Evolutionary conservation across 768 basidiomycete genomes (phyloP).

Genomic region (Auricularia heimuer): DNA sequence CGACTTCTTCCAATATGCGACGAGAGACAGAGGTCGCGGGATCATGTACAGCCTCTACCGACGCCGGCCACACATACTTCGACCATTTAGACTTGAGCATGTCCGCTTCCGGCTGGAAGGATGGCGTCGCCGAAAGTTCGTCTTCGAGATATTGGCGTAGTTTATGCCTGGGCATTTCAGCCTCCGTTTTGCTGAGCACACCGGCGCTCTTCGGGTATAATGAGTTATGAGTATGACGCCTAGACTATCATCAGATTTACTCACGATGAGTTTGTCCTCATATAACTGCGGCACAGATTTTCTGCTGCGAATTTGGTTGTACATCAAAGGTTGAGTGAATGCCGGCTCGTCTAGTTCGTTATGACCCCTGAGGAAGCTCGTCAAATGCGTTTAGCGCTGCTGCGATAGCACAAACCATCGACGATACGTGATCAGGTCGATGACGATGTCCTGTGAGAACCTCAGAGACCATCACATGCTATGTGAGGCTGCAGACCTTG

Average conservation of each 20-base stretch:
- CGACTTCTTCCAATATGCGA: constrained; percentile 46
- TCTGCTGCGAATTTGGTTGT: constrained; percentile 71
- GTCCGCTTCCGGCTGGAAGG: constrained; percentile 40
- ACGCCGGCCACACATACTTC: constrained; percentile 51
- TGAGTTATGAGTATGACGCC: no score
- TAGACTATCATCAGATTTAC: constrained; percentile 15
- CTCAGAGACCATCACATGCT: background rate
- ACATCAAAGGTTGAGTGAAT: constrained; percentile 87
- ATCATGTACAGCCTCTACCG: constrained; percentile 36
- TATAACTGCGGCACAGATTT: constrained; percentile 73
- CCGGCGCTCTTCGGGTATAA: constrained; percentile 32
- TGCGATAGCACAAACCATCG: constrained; percentile 40
- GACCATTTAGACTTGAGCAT: constrained; percentile 63
- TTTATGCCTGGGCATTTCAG: constrained; percentile 38
- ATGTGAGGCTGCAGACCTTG: constrained; percentile 34
- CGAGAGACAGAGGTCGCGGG: constrained; percentile 61
- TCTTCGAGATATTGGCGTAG: constrained; percentile 58
- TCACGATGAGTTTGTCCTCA: constrained; percentile 65
- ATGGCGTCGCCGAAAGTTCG: constrained; percentile 41
- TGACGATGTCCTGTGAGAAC: constrained; percentile 56
- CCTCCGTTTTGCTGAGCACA: constrained; percentile 40
- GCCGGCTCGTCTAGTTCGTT: constrained; percentile 83
- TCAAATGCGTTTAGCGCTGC: background rate
- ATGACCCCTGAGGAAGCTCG: constrained; percentile 47
- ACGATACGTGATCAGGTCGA: constrained; percentile 83